These are phyloP conservation scores for Hyaloscypha variabilis DNA, from an alignment of 495 filamentous ascomycete species.

Conservation along the genomic window DNA sequence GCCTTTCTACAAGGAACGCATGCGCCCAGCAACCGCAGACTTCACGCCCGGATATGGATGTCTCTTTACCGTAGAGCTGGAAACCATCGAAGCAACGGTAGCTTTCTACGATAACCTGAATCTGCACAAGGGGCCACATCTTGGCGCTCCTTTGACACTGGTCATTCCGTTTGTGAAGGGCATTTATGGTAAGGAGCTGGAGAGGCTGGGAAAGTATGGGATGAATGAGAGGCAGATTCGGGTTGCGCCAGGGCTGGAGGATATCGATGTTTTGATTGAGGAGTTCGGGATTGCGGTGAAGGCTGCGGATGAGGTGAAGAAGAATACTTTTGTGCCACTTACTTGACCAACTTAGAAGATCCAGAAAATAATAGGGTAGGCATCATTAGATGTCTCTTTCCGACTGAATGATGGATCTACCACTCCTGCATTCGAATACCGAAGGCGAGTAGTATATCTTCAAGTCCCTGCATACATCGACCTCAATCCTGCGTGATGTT, in stretches of 20 bases:
- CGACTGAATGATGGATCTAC: too few relatives aligned
- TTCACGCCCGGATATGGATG: constrained; percentile 40
- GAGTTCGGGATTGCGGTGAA: constrained; percentile 33
- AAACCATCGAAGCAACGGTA: constrained; percentile 27
- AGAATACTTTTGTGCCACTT: neutral
- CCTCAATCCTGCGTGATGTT: too few relatives aligned
- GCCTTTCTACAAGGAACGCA: constrained; percentile 37
- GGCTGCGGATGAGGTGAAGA: constrained; percentile 33
- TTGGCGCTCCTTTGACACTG: constrained; percentile 50
- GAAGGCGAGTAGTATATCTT: too few relatives aligned
- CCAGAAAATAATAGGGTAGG: too few relatives aligned
- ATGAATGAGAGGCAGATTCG: constrained; percentile 38
- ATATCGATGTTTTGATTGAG: constrained; percentile 36
- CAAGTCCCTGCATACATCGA: too few relatives aligned
- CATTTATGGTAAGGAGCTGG: constrained; percentile 36
- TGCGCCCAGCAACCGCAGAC: constrained; percentile 40
- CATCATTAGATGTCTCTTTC: too few relatives aligned
- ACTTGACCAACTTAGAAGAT: too few relatives aligned
- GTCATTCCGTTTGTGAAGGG: constrained; percentile 42
- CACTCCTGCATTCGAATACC: too few relatives aligned
- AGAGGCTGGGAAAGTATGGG: constrained; percentile 32
- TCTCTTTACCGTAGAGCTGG: constrained; percentile 47
- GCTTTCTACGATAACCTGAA: constrained; percentile 46
- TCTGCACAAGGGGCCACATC: constrained; percentile 47
- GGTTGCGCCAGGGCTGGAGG: constrained; percentile 45